A percentile compares a stretch with the other conserved stretches of the same genome.
These are phyloP conservation scores for Macrophomina phaseolina DNA, from an alignment of 2,329 filamentous ascomycete species.

Conservation along the genomic window DNA sequence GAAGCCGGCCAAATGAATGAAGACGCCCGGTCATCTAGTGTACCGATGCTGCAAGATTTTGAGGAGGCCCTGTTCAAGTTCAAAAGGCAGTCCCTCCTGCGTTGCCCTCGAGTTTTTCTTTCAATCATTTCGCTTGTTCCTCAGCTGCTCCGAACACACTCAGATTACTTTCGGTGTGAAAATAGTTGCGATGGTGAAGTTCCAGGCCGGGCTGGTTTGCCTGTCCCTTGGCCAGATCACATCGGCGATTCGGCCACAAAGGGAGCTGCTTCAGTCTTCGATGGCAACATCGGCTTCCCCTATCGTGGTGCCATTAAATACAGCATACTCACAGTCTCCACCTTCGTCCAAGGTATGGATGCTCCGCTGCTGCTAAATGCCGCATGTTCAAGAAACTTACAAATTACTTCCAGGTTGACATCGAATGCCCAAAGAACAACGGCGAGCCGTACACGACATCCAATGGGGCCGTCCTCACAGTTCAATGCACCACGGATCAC, in stretches of 20 bases:
- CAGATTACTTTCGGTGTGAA: background rate
- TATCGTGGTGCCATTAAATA: too few species aligned
- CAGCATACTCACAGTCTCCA: too few species aligned
- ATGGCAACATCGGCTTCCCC: too few species aligned
- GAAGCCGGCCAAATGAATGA: background rate
- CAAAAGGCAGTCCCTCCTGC: slow-evolving; percentile 2
- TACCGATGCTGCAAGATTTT: background rate
- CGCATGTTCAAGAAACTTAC: background rate
- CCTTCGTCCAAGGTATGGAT: too few species aligned
- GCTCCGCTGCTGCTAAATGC: too few species aligned
- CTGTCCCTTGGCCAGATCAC: background rate
- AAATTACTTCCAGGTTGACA: background rate
- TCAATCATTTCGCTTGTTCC: background rate
- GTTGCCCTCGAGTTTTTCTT: background rate
- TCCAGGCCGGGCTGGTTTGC: background rate
- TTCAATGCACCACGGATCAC: background rate
- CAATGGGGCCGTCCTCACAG: background rate
- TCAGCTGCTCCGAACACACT: background rate
- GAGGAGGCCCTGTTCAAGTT: background rate
- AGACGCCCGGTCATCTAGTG: background rate
- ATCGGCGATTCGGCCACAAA: background rate
- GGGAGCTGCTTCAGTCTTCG: background rate
- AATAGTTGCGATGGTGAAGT: background rate
- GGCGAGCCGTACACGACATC: background rate
- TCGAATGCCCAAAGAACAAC: background rate